Evolutionary conservation across 2,329 filamentous ascomycete species (phyloP).

Genomic region (Phaeosphaeria sp.): DNA sequence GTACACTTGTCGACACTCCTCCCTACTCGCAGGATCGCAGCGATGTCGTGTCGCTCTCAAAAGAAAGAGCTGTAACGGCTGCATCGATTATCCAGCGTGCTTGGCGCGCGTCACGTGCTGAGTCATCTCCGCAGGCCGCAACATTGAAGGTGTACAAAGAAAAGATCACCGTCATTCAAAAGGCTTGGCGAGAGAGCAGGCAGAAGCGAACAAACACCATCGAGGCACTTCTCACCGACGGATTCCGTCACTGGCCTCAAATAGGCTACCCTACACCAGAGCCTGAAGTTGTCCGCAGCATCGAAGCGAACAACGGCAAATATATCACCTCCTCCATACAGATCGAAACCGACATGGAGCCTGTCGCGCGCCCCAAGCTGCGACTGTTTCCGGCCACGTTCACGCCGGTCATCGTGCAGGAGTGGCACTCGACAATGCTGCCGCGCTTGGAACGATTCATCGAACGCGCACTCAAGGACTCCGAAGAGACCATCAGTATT

Average conservation of each 20-base stretch:
- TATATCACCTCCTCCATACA: constrained; percentile 40
- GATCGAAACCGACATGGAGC: constrained; percentile 42
- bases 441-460: constrained; percentile 76
- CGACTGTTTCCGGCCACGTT: constrained; percentile 57
- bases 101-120: constrained; percentile 39
- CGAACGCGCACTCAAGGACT: constrained; percentile 73
- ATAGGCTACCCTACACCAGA: constrained; percentile 45
- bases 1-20: constrained; percentile 34
- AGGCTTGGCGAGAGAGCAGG: constrained; percentile 46
- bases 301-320: constrained; percentile 25
- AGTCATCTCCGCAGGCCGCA: constrained; percentile 23
- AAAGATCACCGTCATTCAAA: constrained; percentile 48
- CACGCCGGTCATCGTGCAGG: constrained; percentile 68
- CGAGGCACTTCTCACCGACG: constrained; percentile 38
- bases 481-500: constrained; percentile 79
- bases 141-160: constrained; percentile 48
- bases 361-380: constrained; percentile 40
- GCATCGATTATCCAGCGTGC: constrained; percentile 46
- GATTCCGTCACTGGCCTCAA: constrained; percentile 44
- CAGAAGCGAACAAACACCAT: constrained; percentile 37
- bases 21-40: constrained; percentile 36
- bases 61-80: constrained; percentile 36
- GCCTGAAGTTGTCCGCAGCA: constrained; percentile 32
- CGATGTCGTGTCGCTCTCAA: constrained; percentile 31
- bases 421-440: constrained; percentile 75